phyloP scores from a whole-genome alignment of 768 basidiomycete genomes.

The Coprinellus micaceus region DNA sequence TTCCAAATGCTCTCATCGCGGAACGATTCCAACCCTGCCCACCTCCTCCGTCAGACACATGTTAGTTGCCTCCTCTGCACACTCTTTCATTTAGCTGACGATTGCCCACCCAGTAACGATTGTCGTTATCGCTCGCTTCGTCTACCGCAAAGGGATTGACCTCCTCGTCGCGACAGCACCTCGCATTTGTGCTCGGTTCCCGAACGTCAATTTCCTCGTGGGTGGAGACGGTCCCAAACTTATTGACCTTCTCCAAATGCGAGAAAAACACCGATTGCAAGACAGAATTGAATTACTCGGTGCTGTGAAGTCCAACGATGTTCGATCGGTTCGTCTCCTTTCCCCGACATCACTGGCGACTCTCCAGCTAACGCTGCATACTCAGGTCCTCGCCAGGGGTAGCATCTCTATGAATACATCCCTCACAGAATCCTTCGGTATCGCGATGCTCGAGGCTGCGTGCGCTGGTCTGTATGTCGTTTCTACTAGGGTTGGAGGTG shows the following conservation, averaged over 20 bases:
- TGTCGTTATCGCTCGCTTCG: slow-evolving; percentile 84
- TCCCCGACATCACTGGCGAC: too few relatives aligned
- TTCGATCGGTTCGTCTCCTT: slow-evolving; percentile 58
- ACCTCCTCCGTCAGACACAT: slow-evolving; percentile 46
- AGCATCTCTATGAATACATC: slow-evolving; percentile 95
- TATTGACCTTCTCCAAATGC: slow-evolving; percentile 91
- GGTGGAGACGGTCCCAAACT: slow-evolving; percentile 96
- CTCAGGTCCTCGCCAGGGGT: slow-evolving; percentile 83
- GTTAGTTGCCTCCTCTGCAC: slow-evolving; percentile 35
- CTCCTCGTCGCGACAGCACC: slow-evolving; percentile 91
- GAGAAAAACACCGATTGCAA: slow-evolving; percentile 85
- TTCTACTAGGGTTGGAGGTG: slow-evolving; percentile 89
- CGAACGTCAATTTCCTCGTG: slow-evolving; percentile 84
- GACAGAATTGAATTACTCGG: slow-evolving; percentile 92
- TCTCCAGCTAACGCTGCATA: too few relatives aligned
- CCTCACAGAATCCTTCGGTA: slow-evolving; percentile 94
- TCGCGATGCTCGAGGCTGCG: slow-evolving; percentile 95
- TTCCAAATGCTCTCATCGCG: slow-evolving; percentile 88
- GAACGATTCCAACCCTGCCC: slow-evolving; percentile 77
- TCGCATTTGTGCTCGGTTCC: slow-evolving; percentile 79
- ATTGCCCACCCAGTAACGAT: slow-evolving; percentile 72
- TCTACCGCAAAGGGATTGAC: slow-evolving; percentile 95
- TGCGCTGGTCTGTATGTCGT: slow-evolving; percentile 94
- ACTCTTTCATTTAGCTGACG: not conserved
- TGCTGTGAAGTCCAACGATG: slow-evolving; percentile 73